These are phyloP conservation scores for Claviceps capensis DNA, from an alignment of 2,329 filamentous ascomycete species.

Conservation along the genomic window DNA sequence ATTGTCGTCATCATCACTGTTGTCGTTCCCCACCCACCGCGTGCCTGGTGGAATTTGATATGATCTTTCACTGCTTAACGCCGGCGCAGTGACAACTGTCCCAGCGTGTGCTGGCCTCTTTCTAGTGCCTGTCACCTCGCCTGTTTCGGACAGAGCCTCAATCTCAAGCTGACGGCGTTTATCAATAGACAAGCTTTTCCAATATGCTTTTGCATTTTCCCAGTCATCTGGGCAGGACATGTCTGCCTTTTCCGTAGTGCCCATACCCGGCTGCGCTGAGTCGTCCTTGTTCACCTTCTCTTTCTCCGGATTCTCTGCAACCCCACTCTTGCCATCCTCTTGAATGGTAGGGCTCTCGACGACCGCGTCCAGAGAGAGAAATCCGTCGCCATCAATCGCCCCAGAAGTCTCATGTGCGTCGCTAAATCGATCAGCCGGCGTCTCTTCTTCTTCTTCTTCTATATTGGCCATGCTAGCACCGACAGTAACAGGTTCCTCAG, in stretches of 20 bases:
- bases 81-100: conserved; percentile 8
- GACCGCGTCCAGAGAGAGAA: conserved; percentile 60
- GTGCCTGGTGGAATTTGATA: conserved; percentile 28
- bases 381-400: conserved; percentile 51
- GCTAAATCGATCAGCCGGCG: conserved; percentile 52
- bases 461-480: conserved; percentile 20
- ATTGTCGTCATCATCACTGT: conserved; percentile 2
- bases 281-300: background rate
- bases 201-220: conserved; percentile 56
- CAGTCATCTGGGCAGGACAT: conserved; percentile 34
- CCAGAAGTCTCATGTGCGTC: conserved; percentile 64
- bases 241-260: background rate
- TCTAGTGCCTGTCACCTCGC: conserved; percentile 27
- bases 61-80: conserved; percentile 12
- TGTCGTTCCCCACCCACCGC: conserved; percentile 14
- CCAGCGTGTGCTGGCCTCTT: conserved; percentile 13
- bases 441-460: conserved; percentile 30
- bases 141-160: conserved; percentile 41
- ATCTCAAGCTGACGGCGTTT: conserved; percentile 48
- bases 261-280: background rate
- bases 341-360: conserved; percentile 41
- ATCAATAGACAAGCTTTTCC: conserved; percentile 50
- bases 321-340: conserved; percentile 12
- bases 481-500: conserved; percentile 10
- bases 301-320: conserved; percentile 2